Conservation (phyloP, 768 basidiomycete genomes). For the Naganishia onofrii region DNA sequence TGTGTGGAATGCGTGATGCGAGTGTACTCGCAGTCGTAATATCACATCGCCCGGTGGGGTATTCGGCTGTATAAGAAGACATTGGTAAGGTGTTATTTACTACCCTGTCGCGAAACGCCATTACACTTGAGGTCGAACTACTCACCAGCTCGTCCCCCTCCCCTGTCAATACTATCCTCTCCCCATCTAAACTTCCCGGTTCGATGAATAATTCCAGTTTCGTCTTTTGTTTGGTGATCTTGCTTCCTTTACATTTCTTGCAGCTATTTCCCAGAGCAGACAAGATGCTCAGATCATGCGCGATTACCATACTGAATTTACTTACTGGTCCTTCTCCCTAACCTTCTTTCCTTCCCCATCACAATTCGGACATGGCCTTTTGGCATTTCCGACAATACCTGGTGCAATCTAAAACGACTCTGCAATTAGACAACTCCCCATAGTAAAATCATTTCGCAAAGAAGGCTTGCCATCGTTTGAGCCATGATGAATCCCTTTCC, state of each 20-base stretch:
- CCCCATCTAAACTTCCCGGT: slow-evolving; percentile 76
- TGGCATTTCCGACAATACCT: slow-evolving; percentile 50
- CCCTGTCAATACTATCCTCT: slow-evolving; percentile 82
- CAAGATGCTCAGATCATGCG: no score
- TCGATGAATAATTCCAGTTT: slow-evolving; percentile 83
- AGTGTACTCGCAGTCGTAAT: slow-evolving; percentile 67
- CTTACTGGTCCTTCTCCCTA: slow-evolving; percentile 40
- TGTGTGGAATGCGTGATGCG: slow-evolving; percentile 77
- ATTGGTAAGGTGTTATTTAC: neutral
- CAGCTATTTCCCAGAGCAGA: slow-evolving; percentile 54
- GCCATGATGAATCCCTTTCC: slow-evolving; percentile 64
- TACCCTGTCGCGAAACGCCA: neutral
- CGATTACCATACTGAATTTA: no score
- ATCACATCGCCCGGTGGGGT: slow-evolving; percentile 85
- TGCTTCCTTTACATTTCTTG: slow-evolving; percentile 90
- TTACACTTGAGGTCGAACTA: neutral
- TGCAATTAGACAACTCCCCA: slow-evolving; percentile 20
- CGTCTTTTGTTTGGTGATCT: slow-evolving; percentile 80
- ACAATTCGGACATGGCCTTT: slow-evolving; percentile 51
- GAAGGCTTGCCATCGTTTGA: slow-evolving; percentile 47
- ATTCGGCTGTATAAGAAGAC: slow-evolving; percentile 62
- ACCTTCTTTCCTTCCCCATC: slow-evolving; percentile 45
- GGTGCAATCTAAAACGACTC: slow-evolving; percentile 53
- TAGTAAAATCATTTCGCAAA: neutral
- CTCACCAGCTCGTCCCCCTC: slow-evolving; percentile 85